Conservation (phyloP, 108 stramenopile genomes). For the Chaetoceros tenuissimus region DNA sequence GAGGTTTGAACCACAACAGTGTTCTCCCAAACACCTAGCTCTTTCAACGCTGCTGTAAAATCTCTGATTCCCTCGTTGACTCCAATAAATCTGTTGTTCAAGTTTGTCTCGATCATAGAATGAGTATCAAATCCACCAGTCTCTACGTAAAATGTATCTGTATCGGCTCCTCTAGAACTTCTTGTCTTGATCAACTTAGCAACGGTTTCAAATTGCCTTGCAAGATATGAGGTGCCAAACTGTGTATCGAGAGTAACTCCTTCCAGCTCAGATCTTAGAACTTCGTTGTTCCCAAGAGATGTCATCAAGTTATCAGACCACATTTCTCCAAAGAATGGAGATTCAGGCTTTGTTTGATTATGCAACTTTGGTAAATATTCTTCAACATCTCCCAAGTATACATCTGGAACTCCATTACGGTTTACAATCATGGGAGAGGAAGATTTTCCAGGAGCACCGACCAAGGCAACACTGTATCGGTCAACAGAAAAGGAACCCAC, state of each 20-base stretch:
- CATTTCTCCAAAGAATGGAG: constrained; percentile 36
- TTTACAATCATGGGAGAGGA: constrained; percentile 6
- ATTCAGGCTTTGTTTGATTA: constrained; percentile 15
- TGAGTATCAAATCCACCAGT: constrained; percentile 50
- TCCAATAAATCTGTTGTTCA: constrained; percentile 17
- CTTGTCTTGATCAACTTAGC: constrained; percentile 11
- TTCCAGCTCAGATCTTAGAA: constrained; percentile 12
- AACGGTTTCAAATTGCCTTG: constrained; percentile 8
- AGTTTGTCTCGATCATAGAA: constrained; percentile 10
- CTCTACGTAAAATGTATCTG: constrained; percentile 26
- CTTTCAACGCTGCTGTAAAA: constrained; percentile 44
- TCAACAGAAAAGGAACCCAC: constrained; percentile 25
- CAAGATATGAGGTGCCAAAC: constrained; percentile 21
- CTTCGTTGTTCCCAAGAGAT: constrained; percentile 24
- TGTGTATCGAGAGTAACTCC: neutral
- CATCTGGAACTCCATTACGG: constrained; percentile 16
- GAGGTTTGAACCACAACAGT: constrained; percentile 39
- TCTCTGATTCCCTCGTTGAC: constrained; percentile 31
- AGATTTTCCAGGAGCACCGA: constrained; percentile 4
- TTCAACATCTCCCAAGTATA: constrained; percentile 25
- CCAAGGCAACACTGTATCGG: constrained; percentile 8
- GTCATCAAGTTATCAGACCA: constrained; percentile 35
- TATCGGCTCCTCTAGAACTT: constrained; percentile 11
- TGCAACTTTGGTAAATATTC: constrained; percentile 22
- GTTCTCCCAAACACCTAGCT: constrained; percentile 36